phyloP scores from a whole-genome alignment of 139 green algal genomes.

The Astrephomene gubernaculifera region DNA sequence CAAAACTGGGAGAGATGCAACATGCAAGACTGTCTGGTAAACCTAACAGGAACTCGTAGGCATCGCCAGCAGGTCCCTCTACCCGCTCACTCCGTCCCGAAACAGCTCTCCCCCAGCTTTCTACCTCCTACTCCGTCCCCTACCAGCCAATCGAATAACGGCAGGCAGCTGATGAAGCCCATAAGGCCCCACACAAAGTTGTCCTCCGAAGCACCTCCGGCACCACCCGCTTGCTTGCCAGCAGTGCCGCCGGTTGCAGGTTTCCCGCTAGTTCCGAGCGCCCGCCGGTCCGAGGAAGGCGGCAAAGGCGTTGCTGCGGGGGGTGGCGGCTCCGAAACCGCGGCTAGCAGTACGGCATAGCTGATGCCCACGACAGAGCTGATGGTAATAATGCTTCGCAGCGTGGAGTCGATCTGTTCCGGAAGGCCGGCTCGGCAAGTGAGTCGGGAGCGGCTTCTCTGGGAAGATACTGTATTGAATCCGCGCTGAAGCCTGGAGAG shows the following conservation, averaged over 20 bases:
- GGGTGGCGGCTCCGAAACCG: not conserved
- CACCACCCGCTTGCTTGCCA: too few relatives aligned
- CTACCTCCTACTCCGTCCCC: not conserved
- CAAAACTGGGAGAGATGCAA: too few relatives aligned
- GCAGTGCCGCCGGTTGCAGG: too few relatives aligned
- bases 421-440: not conserved
- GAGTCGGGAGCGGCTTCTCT: not conserved
- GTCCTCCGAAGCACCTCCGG: not conserved
- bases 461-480: too few relatives aligned
- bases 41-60: too few relatives aligned
- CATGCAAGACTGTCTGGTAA: too few relatives aligned
- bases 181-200: conserved; percentile 42
- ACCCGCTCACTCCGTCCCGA: too few relatives aligned
- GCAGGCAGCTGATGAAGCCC: conserved; percentile 44
- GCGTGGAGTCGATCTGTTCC: not conserved
- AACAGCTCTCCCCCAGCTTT: not conserved
- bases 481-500: too few relatives aligned
- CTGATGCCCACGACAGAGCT: conserved; percentile 1
- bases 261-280: too few relatives aligned
- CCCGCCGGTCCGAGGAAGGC: too few relatives aligned
- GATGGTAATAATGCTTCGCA: conserved; percentile 29
- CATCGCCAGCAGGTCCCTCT: too few relatives aligned
- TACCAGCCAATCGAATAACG: conserved; percentile 42
- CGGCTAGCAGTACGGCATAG: conserved; percentile 25
- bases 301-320: not conserved